These are phyloP conservation scores for Sanghuangporus sanghuang DNA, from an alignment of 1,284 basidiomycete genomes.

Conservation along the genomic window DNA sequence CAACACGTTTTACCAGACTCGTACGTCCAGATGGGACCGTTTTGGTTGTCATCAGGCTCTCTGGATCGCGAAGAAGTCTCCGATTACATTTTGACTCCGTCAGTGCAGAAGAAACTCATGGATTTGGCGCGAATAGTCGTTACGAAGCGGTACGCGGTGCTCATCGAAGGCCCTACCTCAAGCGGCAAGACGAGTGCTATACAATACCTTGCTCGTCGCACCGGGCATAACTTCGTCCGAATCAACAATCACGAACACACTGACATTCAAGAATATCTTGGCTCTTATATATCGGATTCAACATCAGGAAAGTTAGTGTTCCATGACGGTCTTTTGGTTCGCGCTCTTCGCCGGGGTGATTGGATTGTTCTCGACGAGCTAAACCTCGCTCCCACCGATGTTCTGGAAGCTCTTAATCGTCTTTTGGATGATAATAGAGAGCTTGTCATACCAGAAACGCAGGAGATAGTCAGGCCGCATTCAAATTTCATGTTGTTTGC, in stretches of 20 bases:
- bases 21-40: conserved; percentile 85
- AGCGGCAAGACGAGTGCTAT: conserved; percentile 97
- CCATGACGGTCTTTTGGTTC: conserved; percentile 91
- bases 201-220: conserved; percentile 90
- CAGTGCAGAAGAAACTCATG: conserved; percentile 92
- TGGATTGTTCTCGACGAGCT: conserved; percentile 99
- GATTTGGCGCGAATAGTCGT: conserved; percentile 90
- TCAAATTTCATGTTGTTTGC: conserved; percentile 98
- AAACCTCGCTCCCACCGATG: conserved; percentile 96
- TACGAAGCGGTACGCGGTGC: conserved; percentile 87
- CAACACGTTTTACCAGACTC: conserved; percentile 42
- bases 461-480: conserved; percentile 92
- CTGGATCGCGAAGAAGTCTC: conserved; percentile 56
- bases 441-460: conserved; percentile 93
- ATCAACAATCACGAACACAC: conserved; percentile 99
- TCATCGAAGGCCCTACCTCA: conserved; percentile 98
- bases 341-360: conserved; percentile 87
- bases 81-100: conserved; percentile 93
- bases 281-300: conserved; percentile 94
- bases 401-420: conserved; percentile 95
- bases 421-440: conserved; percentile 98
- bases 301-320: conserved; percentile 90
- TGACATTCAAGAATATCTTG: conserved; percentile 98
- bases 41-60: conserved; percentile 83
- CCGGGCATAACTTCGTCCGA: conserved; percentile 93